These are phyloP conservation scores for Phytopythium litorale DNA, from an alignment of 352 stramenopile genomes.

Conservation along the genomic window DNA sequence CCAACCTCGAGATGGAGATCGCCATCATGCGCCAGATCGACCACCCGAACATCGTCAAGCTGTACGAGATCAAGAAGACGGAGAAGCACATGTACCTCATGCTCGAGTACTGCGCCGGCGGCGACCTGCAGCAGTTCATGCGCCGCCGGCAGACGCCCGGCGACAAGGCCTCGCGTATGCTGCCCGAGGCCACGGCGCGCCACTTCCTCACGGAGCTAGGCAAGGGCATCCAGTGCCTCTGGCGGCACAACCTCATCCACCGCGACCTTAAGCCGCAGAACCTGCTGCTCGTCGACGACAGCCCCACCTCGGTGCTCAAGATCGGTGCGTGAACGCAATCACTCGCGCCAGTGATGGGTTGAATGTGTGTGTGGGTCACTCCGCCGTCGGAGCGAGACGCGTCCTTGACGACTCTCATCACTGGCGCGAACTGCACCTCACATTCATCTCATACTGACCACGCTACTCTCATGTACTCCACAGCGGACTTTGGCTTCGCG, in stretches of 20 bases:
- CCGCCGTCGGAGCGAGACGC: too few relatives aligned
- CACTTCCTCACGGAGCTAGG: conserved; percentile 69
- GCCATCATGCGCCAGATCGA: conserved; percentile 93
- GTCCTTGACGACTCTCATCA: neutral
- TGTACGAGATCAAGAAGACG: conserved; percentile 96
- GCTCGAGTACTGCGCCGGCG: conserved; percentile 95
- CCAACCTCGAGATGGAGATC: conserved; percentile 97
- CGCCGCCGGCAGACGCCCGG: conserved; percentile 38
- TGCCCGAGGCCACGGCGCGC: conserved; percentile 37
- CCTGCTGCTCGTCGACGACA: conserved; percentile 73
- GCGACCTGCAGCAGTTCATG: conserved; percentile 95
- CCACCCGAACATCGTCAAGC: conserved; percentile 95
- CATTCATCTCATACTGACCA: neutral
- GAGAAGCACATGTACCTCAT: conserved; percentile 96
- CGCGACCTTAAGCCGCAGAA: too few relatives aligned
- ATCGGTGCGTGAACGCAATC: conserved; percentile 36
- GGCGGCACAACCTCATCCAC: conserved; percentile 78
- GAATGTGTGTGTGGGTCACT: neutral
- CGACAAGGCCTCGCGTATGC: conserved; percentile 1
- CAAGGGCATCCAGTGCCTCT: conserved; percentile 70
- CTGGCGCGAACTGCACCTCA: too few relatives aligned
- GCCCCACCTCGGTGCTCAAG: conserved; percentile 48
- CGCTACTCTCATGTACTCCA: conserved; percentile 11
- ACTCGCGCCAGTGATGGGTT: neutral
- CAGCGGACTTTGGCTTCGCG: conserved; percentile 96